Evolutionary conservation across 148 eudicot genomes (phyloP).

Genomic region (Limonium bicolor): DNA sequence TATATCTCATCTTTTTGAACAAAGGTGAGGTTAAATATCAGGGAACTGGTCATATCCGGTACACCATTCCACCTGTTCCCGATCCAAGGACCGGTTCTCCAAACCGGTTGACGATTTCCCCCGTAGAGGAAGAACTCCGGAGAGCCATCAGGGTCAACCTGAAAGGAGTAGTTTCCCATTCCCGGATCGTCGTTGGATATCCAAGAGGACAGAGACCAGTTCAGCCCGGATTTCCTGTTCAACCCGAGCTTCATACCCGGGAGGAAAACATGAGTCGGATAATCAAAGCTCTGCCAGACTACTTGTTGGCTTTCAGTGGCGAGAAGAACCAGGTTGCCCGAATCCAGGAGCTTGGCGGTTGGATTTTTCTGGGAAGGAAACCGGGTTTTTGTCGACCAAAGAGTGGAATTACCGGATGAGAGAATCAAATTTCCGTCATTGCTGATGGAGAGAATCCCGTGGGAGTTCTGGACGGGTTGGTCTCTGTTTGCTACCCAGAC

Average conservation of each 20-base stretch:
- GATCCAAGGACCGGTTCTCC: background rate
- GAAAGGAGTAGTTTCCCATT: slow-evolving; percentile 16
- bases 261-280: slow-evolving; percentile 21
- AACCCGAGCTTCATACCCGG: slow-evolving; percentile 27
- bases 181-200: slow-evolving; percentile 26
- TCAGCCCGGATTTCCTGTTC: slow-evolving; percentile 18
- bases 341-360: slow-evolving; percentile 10
- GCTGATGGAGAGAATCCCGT: slow-evolving; percentile 10
- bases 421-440: slow-evolving; percentile 11
- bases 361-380: too few species aligned
- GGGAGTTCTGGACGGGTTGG: slow-evolving; percentile 1
- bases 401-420: slow-evolving; percentile 2
- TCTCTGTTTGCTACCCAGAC: slow-evolving; percentile 41
- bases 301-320: slow-evolving; percentile 2
- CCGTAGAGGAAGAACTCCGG: slow-evolving; percentile 29
- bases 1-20: too few species aligned
- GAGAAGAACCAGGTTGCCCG: slow-evolving; percentile 24
- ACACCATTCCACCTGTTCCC: background rate
- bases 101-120: background rate
- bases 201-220: slow-evolving; percentile 30
- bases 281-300: slow-evolving; percentile 38
- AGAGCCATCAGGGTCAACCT: slow-evolving; percentile 19
- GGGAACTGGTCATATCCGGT: background rate
- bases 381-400: slow-evolving; percentile 22
- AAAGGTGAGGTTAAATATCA: background rate